phyloP scores from a whole-genome alignment of 176 grass and related monocot genomes.

The Avena eriantha region DNA sequence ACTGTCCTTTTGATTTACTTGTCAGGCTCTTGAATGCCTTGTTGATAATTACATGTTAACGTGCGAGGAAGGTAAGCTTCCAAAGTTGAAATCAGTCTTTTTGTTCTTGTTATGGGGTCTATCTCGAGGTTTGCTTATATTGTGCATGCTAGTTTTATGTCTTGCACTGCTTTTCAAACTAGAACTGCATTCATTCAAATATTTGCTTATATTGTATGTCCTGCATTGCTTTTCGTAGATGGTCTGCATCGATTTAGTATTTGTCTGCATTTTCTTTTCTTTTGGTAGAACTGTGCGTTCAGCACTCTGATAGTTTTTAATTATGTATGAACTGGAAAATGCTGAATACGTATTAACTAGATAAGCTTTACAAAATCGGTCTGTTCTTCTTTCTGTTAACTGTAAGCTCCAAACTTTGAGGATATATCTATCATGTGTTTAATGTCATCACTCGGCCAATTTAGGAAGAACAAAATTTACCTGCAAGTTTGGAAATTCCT shows the following conservation, averaged over 20 bases:
- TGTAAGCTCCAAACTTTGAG: conserved; percentile 10
- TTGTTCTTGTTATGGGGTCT: background rate
- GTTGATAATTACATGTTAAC: conserved; percentile 99
- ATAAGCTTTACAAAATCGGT: conserved; percentile 19
- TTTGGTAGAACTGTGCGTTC: conserved; percentile 10
- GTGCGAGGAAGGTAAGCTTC: conserved; percentile 80
- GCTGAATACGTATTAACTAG: conserved; percentile 22
- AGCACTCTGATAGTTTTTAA: conserved; percentile 22
- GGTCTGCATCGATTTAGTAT: background rate
- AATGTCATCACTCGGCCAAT: conserved; percentile 19
- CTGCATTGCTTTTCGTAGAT: background rate
- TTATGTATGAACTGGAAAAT: conserved; percentile 3
- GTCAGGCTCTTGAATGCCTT: conserved; percentile 93
- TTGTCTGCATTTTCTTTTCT: background rate
- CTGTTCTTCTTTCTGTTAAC: background rate
- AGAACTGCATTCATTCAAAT: conserved; percentile 5
- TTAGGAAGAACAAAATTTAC: conserved; percentile 27
- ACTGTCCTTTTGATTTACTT: conserved; percentile 34
- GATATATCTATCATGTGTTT: conserved; percentile 2
- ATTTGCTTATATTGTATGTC: conserved; percentile 34
- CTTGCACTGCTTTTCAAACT: background rate
- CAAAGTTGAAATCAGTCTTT: background rate
- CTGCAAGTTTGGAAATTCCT: background rate
- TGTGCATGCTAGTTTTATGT: conserved; percentile 24
- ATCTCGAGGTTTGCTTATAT: conserved; percentile 40